Percentiles rank a stretch among this genome's conserved stretches.
These are phyloP conservation scores for Aurantiochytrium sp. DNA, from an alignment of 108 stramenopile genomes.

Conservation along the genomic window DNA sequence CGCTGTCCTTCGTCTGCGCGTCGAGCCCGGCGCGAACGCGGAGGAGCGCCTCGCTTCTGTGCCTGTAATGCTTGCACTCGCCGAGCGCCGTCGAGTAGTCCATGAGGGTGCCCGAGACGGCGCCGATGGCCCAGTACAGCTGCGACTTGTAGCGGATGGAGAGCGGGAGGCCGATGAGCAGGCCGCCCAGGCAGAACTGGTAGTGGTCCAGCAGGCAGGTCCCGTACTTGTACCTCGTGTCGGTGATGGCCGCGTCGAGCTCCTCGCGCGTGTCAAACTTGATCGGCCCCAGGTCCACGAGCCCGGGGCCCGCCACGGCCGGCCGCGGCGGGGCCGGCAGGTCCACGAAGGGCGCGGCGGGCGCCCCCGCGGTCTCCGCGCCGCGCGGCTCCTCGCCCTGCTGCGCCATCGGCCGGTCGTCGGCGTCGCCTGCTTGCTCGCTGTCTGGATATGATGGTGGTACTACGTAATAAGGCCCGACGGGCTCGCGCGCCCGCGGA, in stretches of 20 bases:
- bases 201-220: not conserved
- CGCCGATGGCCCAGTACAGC: conserved; percentile 28
- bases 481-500: too few species aligned
- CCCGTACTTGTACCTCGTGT: not conserved
- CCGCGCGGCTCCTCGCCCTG: too few species aligned
- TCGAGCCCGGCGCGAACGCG: not conserved
- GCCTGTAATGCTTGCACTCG: conserved; percentile 4
- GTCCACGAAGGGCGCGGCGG: too few species aligned
- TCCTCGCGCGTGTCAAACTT: not conserved
- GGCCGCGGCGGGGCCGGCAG: too few species aligned
- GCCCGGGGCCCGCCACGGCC: too few species aligned
- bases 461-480: too few species aligned
- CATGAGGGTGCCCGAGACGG: not conserved
- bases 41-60: not conserved
- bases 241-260: not conserved
- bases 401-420: too few species aligned
- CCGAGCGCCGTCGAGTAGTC: not conserved
- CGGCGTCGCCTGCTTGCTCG: too few species aligned
- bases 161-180: not conserved
- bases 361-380: too few species aligned
- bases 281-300: not conserved
- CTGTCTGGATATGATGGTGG: too few species aligned
- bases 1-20: not conserved
- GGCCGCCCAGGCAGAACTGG: not conserved
- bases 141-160: conserved; percentile 16